A percentile compares a stretch with the other conserved stretches of the same genome.
phyloP scores from a whole-genome alignment of 2,329 filamentous ascomycete genomes.

The Pseudopyricularia cyperi region DNA sequence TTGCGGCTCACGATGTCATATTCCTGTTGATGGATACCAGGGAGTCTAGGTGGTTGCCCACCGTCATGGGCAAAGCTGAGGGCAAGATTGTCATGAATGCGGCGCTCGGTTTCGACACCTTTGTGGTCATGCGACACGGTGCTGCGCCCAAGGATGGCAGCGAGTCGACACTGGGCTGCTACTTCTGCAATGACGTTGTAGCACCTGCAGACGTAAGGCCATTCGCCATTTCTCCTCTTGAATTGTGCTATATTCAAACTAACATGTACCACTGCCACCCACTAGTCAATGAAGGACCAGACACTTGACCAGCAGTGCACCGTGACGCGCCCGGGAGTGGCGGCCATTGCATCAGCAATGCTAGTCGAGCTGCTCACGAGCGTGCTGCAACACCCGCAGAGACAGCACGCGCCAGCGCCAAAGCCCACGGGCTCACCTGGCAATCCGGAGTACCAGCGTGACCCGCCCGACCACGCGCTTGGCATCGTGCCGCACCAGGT shows the following conservation, averaged over 20 bases:
- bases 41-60: constrained; percentile 90
- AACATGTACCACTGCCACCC: neutral
- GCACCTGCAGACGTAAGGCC: constrained; percentile 78
- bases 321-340: constrained; percentile 84
- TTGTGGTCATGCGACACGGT: constrained; percentile 93
- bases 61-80: constrained; percentile 84
- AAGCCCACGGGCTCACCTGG: constrained; percentile 14
- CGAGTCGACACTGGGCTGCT: constrained; percentile 72
- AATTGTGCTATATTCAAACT: neutral
- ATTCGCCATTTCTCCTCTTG: neutral
- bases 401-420: constrained; percentile 48
- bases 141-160: constrained; percentile 42
- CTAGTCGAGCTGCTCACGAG: constrained; percentile 84
- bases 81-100: constrained; percentile 96
- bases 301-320: constrained; percentile 98
- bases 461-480: constrained; percentile 45
- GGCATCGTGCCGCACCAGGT: constrained; percentile 70
- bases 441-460: constrained; percentile 29
- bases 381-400: constrained; percentile 71
- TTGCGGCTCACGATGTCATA: constrained; percentile 78
- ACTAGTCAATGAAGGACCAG: constrained; percentile 79
- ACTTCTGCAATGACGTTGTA: constrained; percentile 97
- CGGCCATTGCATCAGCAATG: constrained; percentile 80
- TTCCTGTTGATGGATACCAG: constrained; percentile 97
- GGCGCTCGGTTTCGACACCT: constrained; percentile 90